Evolutionary conservation across 2,329 filamentous ascomycete species (phyloP), one percentile per base, ranked within the genome.

Genomic region (Polychaeton citri): DNA sequence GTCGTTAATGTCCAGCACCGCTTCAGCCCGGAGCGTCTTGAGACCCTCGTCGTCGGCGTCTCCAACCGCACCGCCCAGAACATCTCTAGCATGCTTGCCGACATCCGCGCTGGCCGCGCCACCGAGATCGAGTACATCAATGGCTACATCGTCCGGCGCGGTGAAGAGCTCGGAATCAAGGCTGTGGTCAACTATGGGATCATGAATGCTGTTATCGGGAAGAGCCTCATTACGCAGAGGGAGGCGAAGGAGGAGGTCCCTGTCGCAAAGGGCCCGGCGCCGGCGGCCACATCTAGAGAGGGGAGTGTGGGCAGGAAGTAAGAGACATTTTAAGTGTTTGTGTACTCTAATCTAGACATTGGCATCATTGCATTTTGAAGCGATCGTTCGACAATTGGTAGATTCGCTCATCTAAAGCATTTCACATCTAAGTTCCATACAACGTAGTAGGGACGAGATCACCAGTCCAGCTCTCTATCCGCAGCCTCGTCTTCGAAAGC

Each of bases 81-180:
- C 35, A 62, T 68, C 5, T 82, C 75, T 48, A 70, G 66, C 15
- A 85, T 93, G 75, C 62, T 82, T 5, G 68, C 71, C 36, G 74
- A 79, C 48, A 64, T 87, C 9, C 61, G 72, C 8, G 55, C 60
- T 1, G 79, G 81, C 1, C 38, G 52, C 41, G 60, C 66, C 39
- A 85, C 83, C 0, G 85, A 94, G 49, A 72, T 95, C 28, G 74
- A 87, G 32, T 93, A 79, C 50, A 72, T 88, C 46, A 95, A 92
- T 54, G 88, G 87, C 1, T 98, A 88, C 61, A 80, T 98, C 40
- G 68, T 92, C 20, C 69, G 65, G 34, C 71, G 79, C 28, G 90
- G 81, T 0, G 69, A 73, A 47, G 72, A 82, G 53, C 50, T 87
- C 41, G 82, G 83, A 2, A 64, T 94, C n/a, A 65, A 72, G 34